These are phyloP conservation scores for Leptographium lundbergii DNA, from an alignment of 2,329 filamentous ascomycete species.

Conservation along the genomic window DNA sequence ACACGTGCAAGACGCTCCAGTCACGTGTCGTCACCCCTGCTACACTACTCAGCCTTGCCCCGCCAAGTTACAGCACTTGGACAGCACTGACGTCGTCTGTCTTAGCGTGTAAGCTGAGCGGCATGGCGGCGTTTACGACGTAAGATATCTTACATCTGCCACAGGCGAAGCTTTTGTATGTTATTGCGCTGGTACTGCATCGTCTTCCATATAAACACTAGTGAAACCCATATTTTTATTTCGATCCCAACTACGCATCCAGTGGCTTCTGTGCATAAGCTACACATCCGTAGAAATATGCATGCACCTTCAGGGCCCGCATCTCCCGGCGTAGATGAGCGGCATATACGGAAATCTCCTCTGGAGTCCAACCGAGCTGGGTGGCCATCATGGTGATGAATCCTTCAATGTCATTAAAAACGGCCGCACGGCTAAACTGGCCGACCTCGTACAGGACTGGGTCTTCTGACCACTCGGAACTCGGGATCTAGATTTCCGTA, in stretches of 20 bases:
- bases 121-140: too few relatives aligned
- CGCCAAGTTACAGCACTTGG: too few relatives aligned
- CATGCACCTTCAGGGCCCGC: slow-evolving; percentile 6
- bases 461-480: slow-evolving; percentile 22
- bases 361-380: slow-evolving; percentile 11
- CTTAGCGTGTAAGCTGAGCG: too few relatives aligned
- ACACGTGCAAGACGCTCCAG: neutral
- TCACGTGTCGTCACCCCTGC: too few relatives aligned
- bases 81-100: too few relatives aligned
- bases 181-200: too few relatives aligned
- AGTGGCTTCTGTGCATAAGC: slow-evolving; percentile 11
- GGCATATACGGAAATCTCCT: slow-evolving; percentile 9
- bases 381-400: slow-evolving; percentile 8
- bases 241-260: neutral
- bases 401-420: slow-evolving; percentile 11
- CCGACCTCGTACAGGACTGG: slow-evolving; percentile 17
- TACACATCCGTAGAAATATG: slow-evolving; percentile 5
- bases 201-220: too few relatives aligned
- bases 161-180: too few relatives aligned
- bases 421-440: slow-evolving; percentile 5
- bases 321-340: slow-evolving; percentile 11
- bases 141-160: too few relatives aligned
- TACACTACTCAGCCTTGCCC: too few relatives aligned
- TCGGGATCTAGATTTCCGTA: neutral
- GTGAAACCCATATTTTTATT: too few relatives aligned